Evolutionary conservation across 768 basidiomycete genomes (phyloP), one percentile per base, ranked within the genome.

Genomic region (Russula foetens): DNA sequence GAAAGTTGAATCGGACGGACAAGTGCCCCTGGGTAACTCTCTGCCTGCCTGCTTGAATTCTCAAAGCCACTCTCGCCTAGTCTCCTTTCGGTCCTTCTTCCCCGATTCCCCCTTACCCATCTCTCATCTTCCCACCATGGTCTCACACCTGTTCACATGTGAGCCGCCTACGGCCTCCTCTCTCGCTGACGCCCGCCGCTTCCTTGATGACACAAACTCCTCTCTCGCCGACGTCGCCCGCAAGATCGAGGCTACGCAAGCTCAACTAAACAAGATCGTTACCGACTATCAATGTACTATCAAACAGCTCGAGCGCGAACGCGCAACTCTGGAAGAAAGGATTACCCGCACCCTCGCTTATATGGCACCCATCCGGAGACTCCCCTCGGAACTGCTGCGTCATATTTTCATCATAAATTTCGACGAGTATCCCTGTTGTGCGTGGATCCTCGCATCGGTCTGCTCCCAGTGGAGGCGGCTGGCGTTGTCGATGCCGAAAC

Each of bases 371-470:
- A 84, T 91, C 63, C 76, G 85, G 29, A 75, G 85, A 44, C 75
- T 92, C 26, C 89, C 89, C 1, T 73, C 79, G 39, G 90, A 92
- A 66, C 74, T 92, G n/a, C 76, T 90, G 52, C 77, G 85, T 56
- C 80, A 84, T 59, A 82, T 92, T 66, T 92, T 92, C 68, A 69
- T 82, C 62, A 80, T 81, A 72, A 79, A 79, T 66, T 90, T 88
- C 63, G 82, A 86, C 57, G 81, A 82, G 56, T 77, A 86, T 69
- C 81, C 85, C n/a, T 85, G 84, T 67, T 83, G 81, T 67, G 85
- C 86, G 7, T 91, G 89, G 89, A 79, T 84, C 24, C 78, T 90
- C 44, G 78, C 86, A 4, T 80, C 85, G 0, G 87, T 90, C 4
- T 88, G 82, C 63, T 69, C 77, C 7, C 73, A 79, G 17, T 91